Evolutionary conservation across 805 yeast species (phyloP), one percentile per base, ranked within the genome.

Genomic region (Ogataea salicorniae): DNA sequence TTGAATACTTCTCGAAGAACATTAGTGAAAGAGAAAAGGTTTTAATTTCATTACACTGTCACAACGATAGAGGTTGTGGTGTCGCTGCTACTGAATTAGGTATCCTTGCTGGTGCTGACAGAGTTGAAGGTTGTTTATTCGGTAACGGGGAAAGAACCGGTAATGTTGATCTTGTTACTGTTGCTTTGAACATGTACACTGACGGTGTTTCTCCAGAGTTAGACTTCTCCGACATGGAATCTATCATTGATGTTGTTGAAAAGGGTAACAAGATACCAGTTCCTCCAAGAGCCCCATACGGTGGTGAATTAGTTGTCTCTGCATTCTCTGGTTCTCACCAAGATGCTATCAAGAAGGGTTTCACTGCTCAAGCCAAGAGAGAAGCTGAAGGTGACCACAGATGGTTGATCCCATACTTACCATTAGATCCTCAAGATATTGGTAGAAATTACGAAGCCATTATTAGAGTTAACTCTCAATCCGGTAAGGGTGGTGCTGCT

Each of bases 401-500:
- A 51, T 84, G 92, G 92, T 72, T 73, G 59, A 75, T 84, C 54
- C 92, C 92, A 47, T 84, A 84, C 72, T 72, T 84, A 61, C 90
- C 92, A 50, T 74, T 84, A 64, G 92, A 84, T 71, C 92, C 92
- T 58, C 75, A 81, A 67, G 92, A 84, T 65, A 80, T 84, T 56
- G 92, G 92, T 47, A 76, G 89, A 72, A 83, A 76, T 57, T 84
- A 84, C 65, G 92, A 84, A 70, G 91, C 90, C 46, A 87, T 84
- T 49, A 84, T 84, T 62, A 76, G 92, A 73, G 91, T 84, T 59
- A 84, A 84, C 70, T 84, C 92, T 20, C 92, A 84, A 70, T 81
- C 88, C n/a, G 92, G 92, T 66, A 84, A 84, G 67, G 92, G 92
- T 62, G 92, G 92, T 67, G 88, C 91, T 41, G 88, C 91, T 20